A percentile compares a stretch with the other conserved stretches of the same genome.
These are phyloP conservation scores for Boechera stricta DNA, from an alignment of 345 rosid genomes.

Conservation along the genomic window DNA sequence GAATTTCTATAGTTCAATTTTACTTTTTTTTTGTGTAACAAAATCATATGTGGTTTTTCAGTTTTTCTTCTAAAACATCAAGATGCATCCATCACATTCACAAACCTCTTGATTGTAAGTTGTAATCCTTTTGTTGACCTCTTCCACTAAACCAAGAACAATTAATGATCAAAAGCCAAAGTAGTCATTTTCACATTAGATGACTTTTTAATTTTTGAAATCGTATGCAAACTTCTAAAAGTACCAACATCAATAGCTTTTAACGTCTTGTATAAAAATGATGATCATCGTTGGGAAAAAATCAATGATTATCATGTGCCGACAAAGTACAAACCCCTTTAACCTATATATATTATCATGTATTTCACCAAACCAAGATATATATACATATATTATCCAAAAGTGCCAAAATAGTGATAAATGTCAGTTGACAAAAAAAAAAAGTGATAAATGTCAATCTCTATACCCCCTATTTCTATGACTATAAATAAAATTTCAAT, in stretches of 20 bases:
- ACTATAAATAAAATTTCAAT: background rate
- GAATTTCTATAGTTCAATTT: background rate
- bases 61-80: background rate
- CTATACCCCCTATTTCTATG: conserved; percentile 6
- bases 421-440: background rate
- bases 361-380: conserved; percentile 5
- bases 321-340: conserved; percentile 34
- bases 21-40: too few species aligned
- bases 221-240: conserved; percentile 14
- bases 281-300: conserved; percentile 17
- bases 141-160: conserved; percentile 14
- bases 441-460: conserved; percentile 34
- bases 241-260: conserved; percentile 35
- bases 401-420: conserved; percentile 19
- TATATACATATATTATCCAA: background rate
- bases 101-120: conserved; percentile 2
- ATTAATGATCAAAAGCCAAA: conserved; percentile 10
- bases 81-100: conserved; percentile 21
- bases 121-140: conserved; percentile 13
- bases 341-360: background rate
- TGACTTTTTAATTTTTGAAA: background rate
- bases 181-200: conserved; percentile 21
- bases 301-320: conserved; percentile 33
- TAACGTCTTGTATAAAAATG: conserved; percentile 25
- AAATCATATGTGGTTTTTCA: background rate